These are phyloP conservation scores for Syncephalastrum racemosum DNA, from an alignment of 371 early-diverging fungal species.

Conservation along the genomic window DNA sequence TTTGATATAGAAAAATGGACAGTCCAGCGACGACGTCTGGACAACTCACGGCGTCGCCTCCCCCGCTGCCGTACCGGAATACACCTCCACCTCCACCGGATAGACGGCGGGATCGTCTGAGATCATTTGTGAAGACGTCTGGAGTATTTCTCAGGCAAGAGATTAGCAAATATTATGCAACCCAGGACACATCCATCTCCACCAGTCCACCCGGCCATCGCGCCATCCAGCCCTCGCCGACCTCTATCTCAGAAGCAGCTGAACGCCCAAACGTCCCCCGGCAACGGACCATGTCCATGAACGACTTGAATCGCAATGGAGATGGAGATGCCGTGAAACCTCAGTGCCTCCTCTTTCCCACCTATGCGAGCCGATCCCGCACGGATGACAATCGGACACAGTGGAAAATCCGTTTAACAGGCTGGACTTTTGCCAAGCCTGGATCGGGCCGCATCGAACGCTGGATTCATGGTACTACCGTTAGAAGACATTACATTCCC, in stretches of 20 bases:
- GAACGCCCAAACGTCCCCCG: constrained; percentile 1
- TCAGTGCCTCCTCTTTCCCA: constrained; percentile 44
- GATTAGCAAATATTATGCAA: constrained; percentile 24
- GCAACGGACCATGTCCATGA: constrained; percentile 24
- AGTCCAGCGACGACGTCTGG: too few relatives aligned
- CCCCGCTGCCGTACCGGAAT: too few relatives aligned
- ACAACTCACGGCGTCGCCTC: too few relatives aligned
- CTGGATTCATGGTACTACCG: constrained; percentile 27
- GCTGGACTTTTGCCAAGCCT: constrained; percentile 46
- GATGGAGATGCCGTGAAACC: constrained; percentile 22
- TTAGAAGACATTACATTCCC: background rate
- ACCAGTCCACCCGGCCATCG: constrained; percentile 4
- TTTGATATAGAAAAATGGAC: too few relatives aligned
- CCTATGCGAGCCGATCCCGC: constrained; percentile 29
- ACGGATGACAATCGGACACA: constrained; percentile 11
- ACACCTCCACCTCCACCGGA: constrained; percentile 4
- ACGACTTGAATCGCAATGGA: constrained; percentile 13
- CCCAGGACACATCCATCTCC: background rate
- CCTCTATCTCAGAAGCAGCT: background rate
- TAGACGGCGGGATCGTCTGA: constrained; percentile 25
- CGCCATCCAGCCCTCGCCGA: constrained; percentile 1
- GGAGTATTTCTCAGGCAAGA: constrained; percentile 29
- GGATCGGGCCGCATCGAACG: constrained; percentile 33
- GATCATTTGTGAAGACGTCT: constrained; percentile 27
- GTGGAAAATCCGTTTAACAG: constrained; percentile 32